Conservation (phyloP, 257 asterid species). For the Nicotiana tabacum region DNA sequence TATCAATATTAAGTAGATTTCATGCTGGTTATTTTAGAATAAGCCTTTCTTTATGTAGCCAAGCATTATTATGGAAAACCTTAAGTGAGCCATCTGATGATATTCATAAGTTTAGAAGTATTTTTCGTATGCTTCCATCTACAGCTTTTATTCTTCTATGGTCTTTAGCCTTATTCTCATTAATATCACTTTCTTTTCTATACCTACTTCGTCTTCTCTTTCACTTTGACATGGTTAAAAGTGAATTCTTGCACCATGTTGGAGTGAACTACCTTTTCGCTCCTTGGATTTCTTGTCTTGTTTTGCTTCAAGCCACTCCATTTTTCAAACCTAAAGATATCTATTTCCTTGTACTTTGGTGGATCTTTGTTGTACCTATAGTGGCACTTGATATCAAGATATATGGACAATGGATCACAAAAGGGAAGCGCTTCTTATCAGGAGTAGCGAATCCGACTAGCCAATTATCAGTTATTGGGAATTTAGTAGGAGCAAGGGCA, state of each 20-base stretch:
- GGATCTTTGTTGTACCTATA: constrained; percentile 14
- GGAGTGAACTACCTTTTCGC: constrained; percentile 24
- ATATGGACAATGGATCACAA: constrained; percentile 25
- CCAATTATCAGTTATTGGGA: constrained; percentile 20
- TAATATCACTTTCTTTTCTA: background rate
- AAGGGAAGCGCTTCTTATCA: constrained; percentile 20
- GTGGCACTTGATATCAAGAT: constrained; percentile 19
- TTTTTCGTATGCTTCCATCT: constrained; percentile 26
- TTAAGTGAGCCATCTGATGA: constrained; percentile 17
- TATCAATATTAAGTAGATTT: constrained; percentile 19
- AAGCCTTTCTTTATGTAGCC: constrained; percentile 33
- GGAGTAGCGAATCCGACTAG: constrained; percentile 22
- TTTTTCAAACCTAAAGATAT: background rate
- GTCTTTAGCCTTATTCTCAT: constrained; percentile 18
- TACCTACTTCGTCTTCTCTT: constrained; percentile 10
- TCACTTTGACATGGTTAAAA: constrained; percentile 16
- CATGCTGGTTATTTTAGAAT: constrained; percentile 51
- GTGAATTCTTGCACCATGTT: constrained; percentile 18
- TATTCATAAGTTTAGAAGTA: constrained; percentile 4
- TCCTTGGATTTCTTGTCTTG: constrained; percentile 23
- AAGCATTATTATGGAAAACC: constrained; percentile 45
- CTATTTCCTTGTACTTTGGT: constrained; percentile 10
- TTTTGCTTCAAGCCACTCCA: constrained; percentile 13
- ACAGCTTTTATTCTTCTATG: constrained; percentile 33
- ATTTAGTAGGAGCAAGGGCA: constrained; percentile 21